Percentiles rank a stretch among this genome's conserved stretches.
Evolutionary conservation across 176 grass and related monocot genomes (phyloP).

Genomic region (Triticum dicoccoides): DNA sequence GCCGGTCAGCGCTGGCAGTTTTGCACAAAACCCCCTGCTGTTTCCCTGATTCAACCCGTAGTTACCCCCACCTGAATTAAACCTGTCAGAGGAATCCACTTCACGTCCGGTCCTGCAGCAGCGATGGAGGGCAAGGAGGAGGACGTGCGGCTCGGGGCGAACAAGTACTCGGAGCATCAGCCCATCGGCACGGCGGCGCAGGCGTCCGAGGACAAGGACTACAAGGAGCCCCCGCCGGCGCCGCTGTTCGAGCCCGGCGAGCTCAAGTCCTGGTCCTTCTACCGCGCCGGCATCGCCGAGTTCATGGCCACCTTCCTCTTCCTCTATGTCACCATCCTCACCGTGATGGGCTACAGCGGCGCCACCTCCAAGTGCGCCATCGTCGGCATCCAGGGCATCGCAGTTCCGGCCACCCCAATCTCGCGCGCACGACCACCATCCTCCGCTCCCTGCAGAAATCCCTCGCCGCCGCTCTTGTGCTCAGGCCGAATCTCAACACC

Average conservation of each 20-base stretch:
- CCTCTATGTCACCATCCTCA: constrained; percentile 93
- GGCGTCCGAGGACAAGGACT: constrained; percentile 72
- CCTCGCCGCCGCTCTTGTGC: no score
- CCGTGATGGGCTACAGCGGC: constrained; percentile 70
- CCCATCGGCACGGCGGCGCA: constrained; percentile 83
- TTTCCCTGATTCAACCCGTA: no score
- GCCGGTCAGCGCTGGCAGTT: no score
- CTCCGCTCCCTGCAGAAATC: no score
- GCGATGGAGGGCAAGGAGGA: constrained; percentile 84
- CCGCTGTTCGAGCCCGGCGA: constrained; percentile 83
- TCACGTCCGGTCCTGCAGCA: no score
- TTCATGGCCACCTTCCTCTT: constrained; percentile 95
- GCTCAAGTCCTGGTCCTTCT: constrained; percentile 95
- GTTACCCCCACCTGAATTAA: no score
- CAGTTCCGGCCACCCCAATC: background rate
- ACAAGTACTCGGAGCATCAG: constrained; percentile 81
- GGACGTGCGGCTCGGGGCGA: constrained; percentile 70
- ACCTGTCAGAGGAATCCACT: no score
- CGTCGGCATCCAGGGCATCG: constrained; percentile 93
- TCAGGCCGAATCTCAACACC: no score
- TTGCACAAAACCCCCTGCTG: no score
- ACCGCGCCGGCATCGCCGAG: constrained; percentile 96
- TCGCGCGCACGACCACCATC: no score
- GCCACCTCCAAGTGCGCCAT: constrained; percentile 56
- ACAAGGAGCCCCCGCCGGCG: constrained; percentile 77